Conservation (phyloP, 805 yeast species). For the Spathaspora girioi region DNA sequence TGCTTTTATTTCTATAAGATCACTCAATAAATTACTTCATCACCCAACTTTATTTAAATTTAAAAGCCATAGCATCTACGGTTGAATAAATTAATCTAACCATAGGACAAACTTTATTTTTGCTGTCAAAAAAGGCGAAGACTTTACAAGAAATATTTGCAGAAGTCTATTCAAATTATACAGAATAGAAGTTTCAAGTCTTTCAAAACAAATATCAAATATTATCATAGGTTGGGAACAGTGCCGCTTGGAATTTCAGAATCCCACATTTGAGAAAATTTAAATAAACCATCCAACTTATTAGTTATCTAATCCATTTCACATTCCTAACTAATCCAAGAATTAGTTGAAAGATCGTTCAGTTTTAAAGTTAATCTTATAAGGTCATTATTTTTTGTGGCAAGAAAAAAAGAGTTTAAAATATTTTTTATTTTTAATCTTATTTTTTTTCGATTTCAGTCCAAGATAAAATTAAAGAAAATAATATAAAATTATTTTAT, state of each 20-base stretch:
- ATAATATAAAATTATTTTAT: neutral
- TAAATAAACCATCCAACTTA: too few species aligned
- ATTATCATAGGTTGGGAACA: too few species aligned
- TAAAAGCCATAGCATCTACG: too few species aligned
- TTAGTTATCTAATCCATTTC: neutral
- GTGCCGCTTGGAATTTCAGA: neutral
- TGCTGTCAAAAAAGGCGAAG: neutral
- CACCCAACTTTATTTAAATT: neutral
- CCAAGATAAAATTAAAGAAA: neutral
- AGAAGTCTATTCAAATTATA: too few species aligned
- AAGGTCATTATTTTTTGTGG: conserved; percentile 1
- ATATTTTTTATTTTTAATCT: neutral
- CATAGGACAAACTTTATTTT: neutral
- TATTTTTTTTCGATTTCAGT: neutral
- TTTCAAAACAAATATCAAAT: too few species aligned
- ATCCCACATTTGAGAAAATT: neutral
- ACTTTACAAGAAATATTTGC: too few species aligned
- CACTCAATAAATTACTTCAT: neutral
- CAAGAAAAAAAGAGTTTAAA: neutral
- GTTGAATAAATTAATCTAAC: too few species aligned
- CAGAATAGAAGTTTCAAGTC: too few species aligned
- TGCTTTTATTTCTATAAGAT: neutral
- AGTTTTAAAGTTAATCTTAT: neutral
- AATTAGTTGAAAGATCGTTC: neutral
- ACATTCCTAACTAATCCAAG: neutral